These are phyloP conservation scores for Quercus tomentella DNA, from an alignment of 331 rosid genomes.

Conservation along the genomic window DNA sequence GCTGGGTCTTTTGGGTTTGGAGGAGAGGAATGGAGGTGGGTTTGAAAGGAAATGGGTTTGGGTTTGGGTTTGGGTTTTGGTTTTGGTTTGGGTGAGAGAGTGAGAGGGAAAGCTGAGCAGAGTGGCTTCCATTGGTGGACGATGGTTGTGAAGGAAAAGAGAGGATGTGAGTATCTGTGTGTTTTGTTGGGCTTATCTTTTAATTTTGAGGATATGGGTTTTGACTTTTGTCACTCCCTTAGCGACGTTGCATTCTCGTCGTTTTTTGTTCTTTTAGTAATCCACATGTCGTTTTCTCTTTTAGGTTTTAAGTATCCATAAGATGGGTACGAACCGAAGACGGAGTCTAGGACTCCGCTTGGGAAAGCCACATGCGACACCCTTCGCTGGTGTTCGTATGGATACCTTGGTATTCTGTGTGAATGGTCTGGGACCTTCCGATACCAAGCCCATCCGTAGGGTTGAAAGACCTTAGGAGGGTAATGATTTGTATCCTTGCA, in stretches of 20 bases:
- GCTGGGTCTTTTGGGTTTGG: slow-evolving; percentile 3
- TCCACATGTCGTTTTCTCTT: too few relatives aligned
- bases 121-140: slow-evolving; percentile 55
- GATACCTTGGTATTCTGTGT: too few relatives aligned
- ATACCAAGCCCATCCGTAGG: too few relatives aligned
- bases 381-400: too few relatives aligned
- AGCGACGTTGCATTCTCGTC: background rate
- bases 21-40: slow-evolving; percentile 34
- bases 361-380: too few relatives aligned
- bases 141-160: background rate
- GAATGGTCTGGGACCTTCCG: too few relatives aligned
- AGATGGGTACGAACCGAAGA: too few relatives aligned
- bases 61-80: background rate
- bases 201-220: background rate
- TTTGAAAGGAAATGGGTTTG: slow-evolving; percentile 29
- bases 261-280: too few relatives aligned
- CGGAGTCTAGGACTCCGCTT: too few relatives aligned
- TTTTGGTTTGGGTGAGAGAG: slow-evolving; percentile 3
- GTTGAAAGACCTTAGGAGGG: too few relatives aligned
- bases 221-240: background rate
- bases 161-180: background rate
- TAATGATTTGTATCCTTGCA: too few relatives aligned
- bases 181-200: background rate
- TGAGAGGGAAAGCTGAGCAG: slow-evolving; percentile 32
- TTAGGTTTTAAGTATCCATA: too few relatives aligned